These are phyloP conservation scores for Aspergillus panamensis DNA, from an alignment of 495 filamentous ascomycete genomes.

Conservation along the genomic window DNA sequence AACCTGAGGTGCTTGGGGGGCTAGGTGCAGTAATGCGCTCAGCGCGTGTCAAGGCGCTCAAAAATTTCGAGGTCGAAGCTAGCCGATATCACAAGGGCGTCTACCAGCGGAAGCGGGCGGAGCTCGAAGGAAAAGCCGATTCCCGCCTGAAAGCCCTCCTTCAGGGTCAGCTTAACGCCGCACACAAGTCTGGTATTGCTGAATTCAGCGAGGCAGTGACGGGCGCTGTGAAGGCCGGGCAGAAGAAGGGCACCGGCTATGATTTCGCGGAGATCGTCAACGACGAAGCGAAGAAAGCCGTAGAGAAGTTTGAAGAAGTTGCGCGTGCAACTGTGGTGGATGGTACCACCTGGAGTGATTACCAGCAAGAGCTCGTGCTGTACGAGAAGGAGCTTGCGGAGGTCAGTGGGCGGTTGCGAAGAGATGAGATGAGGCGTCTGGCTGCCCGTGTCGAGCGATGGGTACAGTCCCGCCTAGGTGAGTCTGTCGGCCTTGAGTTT, in stretches of 20 bases:
- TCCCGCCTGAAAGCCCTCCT: slow-evolving; percentile 81
- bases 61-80: slow-evolving; percentile 82
- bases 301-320: slow-evolving; percentile 73
- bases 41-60: slow-evolving; percentile 69
- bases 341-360: slow-evolving; percentile 77
- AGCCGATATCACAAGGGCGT: slow-evolving; percentile 96
- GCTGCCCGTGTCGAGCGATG: slow-evolving; percentile 87
- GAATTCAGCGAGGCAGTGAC: slow-evolving; percentile 84
- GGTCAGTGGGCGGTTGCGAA: slow-evolving; percentile 73
- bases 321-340: slow-evolving; percentile 70
- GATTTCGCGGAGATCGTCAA: slow-evolving; percentile 95
- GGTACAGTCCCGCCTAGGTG: slow-evolving; percentile 81
- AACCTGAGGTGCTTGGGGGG: slow-evolving; percentile 65
- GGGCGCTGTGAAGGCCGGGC: slow-evolving; percentile 77
- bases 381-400: slow-evolving; percentile 81
- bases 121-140: slow-evolving; percentile 85
- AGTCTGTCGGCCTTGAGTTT: slow-evolving; percentile 89
- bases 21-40: slow-evolving; percentile 71
- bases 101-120: slow-evolving; percentile 75
- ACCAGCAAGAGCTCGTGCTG: slow-evolving; percentile 57
- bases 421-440: slow-evolving; percentile 92
- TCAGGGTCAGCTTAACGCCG: slow-evolving; percentile 76
- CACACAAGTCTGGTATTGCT: slow-evolving; percentile 84
- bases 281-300: slow-evolving; percentile 68
- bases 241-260: slow-evolving; percentile 83